Evolutionary conservation across 306 rosid genomes (phyloP).

Genomic region (Lithocarpus polystachyus): DNA sequence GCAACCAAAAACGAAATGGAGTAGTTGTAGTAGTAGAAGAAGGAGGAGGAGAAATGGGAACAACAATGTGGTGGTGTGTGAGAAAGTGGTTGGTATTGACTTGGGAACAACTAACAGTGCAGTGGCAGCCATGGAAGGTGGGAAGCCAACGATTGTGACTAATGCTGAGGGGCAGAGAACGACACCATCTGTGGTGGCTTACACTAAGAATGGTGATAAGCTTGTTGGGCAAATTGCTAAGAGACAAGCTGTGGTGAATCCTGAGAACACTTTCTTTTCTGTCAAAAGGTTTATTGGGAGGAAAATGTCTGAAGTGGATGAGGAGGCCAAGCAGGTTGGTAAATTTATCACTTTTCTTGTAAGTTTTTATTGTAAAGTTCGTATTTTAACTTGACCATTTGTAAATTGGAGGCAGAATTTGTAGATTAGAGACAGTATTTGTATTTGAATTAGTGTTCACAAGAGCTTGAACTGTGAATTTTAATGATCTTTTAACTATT

Average conservation of each 20-base stretch:
- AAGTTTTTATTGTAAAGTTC: no score
- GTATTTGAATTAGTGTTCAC: no score
- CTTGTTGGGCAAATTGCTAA: slow-evolving; percentile 88
- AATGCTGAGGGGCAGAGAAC: slow-evolving; percentile 92
- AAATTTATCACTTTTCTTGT: no score
- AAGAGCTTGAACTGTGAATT: no score
- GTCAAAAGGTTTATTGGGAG: slow-evolving; percentile 82
- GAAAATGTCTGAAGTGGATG: slow-evolving; percentile 87
- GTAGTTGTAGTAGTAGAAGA: neutral
- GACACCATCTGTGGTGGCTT: slow-evolving; percentile 84
- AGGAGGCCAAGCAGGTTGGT: neutral
- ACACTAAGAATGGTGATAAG: slow-evolving; percentile 76
- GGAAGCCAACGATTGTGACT: slow-evolving; percentile 75
- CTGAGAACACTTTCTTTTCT: slow-evolving; percentile 50
- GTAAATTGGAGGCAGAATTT: no score
- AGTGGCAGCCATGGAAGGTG: slow-evolving; percentile 89
- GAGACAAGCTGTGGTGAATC: slow-evolving; percentile 88
- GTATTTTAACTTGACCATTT: no score
- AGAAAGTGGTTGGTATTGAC: slow-evolving; percentile 84
- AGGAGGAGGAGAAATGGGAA: slow-evolving; percentile 17
- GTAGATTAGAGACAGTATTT: no score
- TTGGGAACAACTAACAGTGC: slow-evolving; percentile 83
- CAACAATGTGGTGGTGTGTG: slow-evolving; percentile 54
- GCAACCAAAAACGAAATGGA: neutral
- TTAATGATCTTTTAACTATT: no score